Percentiles rank a stretch among this genome's conserved stretches.
Evolutionary conservation across 352 stramenopile genomes (phyloP).

Genomic region (Globisporangium paroecandrum): DNA sequence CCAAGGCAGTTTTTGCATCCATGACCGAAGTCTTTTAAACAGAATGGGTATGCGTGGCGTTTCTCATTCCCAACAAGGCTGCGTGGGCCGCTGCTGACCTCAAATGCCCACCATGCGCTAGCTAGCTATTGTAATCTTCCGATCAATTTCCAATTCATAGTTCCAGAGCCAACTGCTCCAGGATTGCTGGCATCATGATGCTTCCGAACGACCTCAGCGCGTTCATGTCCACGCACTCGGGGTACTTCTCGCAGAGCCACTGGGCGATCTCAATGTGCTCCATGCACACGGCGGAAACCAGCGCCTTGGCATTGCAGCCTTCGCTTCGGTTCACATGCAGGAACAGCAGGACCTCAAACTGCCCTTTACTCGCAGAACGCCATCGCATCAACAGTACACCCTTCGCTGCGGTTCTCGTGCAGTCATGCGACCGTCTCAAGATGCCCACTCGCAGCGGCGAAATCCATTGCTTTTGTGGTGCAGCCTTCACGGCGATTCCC

Average conservation of each 20-base stretch:
- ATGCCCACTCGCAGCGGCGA: not conserved
- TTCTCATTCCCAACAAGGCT: too few species aligned
- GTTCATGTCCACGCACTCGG: not conserved
- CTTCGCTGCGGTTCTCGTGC: not conserved
- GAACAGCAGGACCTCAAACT: not conserved
- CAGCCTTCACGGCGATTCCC: slow-evolving; percentile 60
- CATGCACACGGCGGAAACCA: not conserved
- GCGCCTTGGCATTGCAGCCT: not conserved
- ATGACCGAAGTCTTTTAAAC: not conserved
- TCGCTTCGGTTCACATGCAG: not conserved
- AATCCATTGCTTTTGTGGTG: not conserved
- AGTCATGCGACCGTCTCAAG: not conserved
- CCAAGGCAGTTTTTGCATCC: not conserved
- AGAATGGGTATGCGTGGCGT: too few species aligned
- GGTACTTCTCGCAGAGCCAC: not conserved
- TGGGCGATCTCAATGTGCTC: not conserved
- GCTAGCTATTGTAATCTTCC: too few species aligned
- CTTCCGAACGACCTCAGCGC: not conserved
- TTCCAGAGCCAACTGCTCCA: not conserved
- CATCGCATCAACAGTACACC: not conserved
- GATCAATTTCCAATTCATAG: not conserved
- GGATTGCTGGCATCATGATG: not conserved
- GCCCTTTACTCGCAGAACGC: not conserved
- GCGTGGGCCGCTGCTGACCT: too few species aligned
- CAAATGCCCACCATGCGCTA: too few species aligned